Conservation (phyloP, 345 rosid genomes). For the Eucalyptus grandis region DNA sequence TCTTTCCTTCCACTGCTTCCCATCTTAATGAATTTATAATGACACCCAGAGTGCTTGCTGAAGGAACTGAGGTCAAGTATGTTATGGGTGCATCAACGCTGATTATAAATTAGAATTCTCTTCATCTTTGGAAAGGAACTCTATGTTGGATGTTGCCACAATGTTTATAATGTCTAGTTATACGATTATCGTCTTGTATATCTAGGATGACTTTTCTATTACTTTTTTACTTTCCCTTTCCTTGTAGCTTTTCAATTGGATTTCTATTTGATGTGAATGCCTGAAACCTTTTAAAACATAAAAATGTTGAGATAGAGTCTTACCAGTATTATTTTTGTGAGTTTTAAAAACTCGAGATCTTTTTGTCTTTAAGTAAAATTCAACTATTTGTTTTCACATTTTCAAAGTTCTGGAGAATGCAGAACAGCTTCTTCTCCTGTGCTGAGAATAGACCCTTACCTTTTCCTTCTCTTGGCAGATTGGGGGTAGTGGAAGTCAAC, state of each 20-base stretch:
- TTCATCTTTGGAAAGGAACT: neutral
- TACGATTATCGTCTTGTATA: neutral
- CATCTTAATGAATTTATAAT: neutral
- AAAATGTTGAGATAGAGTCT: neutral
- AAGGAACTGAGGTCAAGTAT: neutral
- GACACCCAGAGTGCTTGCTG: neutral
- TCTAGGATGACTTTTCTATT: neutral
- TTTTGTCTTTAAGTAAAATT: neutral
- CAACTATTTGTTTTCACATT: neutral
- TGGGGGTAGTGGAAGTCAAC: conserved; percentile 75
- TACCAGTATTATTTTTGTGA: neutral
- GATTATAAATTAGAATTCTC: neutral
- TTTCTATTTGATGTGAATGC: neutral
- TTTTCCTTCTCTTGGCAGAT: conserved; percentile 34
- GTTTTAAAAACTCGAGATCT: neutral
- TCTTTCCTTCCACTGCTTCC: neutral
- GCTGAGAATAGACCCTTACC: neutral
- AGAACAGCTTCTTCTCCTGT: neutral
- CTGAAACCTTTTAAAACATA: neutral
- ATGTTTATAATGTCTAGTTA: neutral
- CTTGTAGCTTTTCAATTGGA: neutral
- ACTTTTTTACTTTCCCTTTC: neutral
- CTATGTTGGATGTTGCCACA: neutral
- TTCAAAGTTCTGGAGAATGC: neutral
- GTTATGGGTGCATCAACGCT: neutral